These are phyloP conservation scores for Lactarius akahatsu DNA, from an alignment of 768 basidiomycete genomes.

Conservation along the genomic window DNA sequence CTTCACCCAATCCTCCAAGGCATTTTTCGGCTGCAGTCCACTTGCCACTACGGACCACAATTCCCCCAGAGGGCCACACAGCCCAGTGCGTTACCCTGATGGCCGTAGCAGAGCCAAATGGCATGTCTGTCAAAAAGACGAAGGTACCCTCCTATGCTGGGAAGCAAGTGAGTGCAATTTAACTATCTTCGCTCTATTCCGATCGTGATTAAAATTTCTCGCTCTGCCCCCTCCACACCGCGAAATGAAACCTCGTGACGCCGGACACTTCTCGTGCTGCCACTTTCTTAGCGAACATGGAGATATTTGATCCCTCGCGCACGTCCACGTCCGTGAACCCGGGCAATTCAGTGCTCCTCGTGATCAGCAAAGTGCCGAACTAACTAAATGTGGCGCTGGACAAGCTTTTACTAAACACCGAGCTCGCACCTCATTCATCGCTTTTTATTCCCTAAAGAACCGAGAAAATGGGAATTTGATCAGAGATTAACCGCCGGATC, in stretches of 20 bases:
- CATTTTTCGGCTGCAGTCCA: not conserved
- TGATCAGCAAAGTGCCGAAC: slow-evolving; percentile 35
- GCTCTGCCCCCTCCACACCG: slow-evolving; percentile 8
- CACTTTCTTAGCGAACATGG: not conserved
- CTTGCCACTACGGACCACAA: not conserved
- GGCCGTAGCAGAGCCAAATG: slow-evolving; percentile 3
- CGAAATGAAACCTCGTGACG: not conserved
- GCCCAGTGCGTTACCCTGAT: slow-evolving; percentile 5
- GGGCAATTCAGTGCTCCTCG: slow-evolving; percentile 31
- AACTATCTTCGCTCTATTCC: not conserved
- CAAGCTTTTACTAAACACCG: slow-evolving; percentile 40
- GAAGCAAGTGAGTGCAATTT: slow-evolving; percentile 7
- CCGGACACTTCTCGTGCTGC: not conserved
- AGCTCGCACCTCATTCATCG: slow-evolving; percentile 44
- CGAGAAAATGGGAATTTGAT: too few relatives aligned
- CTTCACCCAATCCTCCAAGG: slow-evolving; percentile 26
- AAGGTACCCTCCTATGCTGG: slow-evolving; percentile 13
- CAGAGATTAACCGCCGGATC: slow-evolving; percentile 43
- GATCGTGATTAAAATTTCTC: not conserved
- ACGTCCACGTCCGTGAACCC: slow-evolving; percentile 7
- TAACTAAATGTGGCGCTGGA: slow-evolving; percentile 26
- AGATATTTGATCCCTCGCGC: slow-evolving; percentile 16
- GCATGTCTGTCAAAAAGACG: slow-evolving; percentile 11
- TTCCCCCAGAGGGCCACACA: not conserved
- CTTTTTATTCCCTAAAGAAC: not conserved